Base-by-base conservation (phyloP, 495 filamentous ascomycete genomes). In the Penicillium longicatenatum region DNA sequence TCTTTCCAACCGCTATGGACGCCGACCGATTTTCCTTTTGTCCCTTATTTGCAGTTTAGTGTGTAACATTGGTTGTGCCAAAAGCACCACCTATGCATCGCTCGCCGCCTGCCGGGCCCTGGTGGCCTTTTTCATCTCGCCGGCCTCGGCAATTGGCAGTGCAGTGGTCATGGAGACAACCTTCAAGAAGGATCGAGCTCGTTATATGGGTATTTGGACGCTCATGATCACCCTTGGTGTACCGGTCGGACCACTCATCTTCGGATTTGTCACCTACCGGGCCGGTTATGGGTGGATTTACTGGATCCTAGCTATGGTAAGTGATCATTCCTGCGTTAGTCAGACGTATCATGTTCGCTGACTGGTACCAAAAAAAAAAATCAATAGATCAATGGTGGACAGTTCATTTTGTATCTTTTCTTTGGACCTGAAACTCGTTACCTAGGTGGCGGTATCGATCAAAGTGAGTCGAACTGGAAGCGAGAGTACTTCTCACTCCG, bases 401-500 rank as follows among this genome's bases (percentile, higher is more conserved):
- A 84, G 52, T 76, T 84, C 48, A 67, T 84, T 51, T 52, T 80
- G 35, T 85, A 79, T 51, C 52, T 84, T 30, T 77, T 84, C 74
- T 68, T 84, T 14, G 77, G 79, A 24, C 78, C 81, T 0, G 83
- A 86, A 61, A 81, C 83, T n/a, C 79, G 75, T 31, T 84, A 82
- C 57, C 59, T 84, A 16, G 61, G 61, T 26, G 52, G 62, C 44
- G 59, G 60, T n/a, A 55, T 61, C 17, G 58, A 68, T 2, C 56
- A 60, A 24, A 19, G 54, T 6, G 53, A 60, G 10, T 65, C 72
- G 7, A 55, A 22, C 29, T 72, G 70, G 59, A 73, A 73, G 48
- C 64, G 63, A 19, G 61, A 77, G 58, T 81, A 80, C 58, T 53
- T 80, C 57, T 67, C 58, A 11, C 66, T 84, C 54, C 60, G 65